Evolutionary conservation across 768 basidiomycete species (phyloP).

Genomic region (Leccinum subtestaceum): DNA sequence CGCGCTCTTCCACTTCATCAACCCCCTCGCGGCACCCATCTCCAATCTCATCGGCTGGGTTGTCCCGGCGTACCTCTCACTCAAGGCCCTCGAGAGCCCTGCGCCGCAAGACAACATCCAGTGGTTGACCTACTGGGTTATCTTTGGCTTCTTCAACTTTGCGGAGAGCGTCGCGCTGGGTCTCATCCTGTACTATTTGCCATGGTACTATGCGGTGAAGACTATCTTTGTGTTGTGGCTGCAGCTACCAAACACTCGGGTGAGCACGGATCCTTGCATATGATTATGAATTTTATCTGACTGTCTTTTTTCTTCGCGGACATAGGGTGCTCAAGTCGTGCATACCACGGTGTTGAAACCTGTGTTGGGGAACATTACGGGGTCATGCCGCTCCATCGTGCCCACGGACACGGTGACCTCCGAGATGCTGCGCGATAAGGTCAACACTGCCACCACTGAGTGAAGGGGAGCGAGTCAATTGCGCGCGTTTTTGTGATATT

Average conservation of each 20-base stretch:
- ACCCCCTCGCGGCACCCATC: slow-evolving; percentile 86
- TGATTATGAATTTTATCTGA: neutral
- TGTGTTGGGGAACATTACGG: slow-evolving; percentile 62
- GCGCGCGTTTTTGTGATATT: neutral
- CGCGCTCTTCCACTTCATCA: slow-evolving; percentile 77
- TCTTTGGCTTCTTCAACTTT: slow-evolving; percentile 94
- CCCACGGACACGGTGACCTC: slow-evolving; percentile 51
- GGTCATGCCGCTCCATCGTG: slow-evolving; percentile 41
- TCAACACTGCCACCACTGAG: slow-evolving; percentile 38
- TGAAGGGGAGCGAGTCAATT: slow-evolving; percentile 14
- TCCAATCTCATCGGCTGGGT: slow-evolving; percentile 95
- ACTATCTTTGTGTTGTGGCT: slow-evolving; percentile 89
- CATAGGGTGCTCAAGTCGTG: slow-evolving; percentile 80
- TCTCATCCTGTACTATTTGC: slow-evolving; percentile 85
- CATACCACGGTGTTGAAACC: slow-evolving; percentile 81
- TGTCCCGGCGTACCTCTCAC: slow-evolving; percentile 91
- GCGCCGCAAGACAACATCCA: slow-evolving; percentile 82
- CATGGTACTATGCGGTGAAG: slow-evolving; percentile 96
- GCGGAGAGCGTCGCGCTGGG: slow-evolving; percentile 82
- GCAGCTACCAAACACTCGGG: slow-evolving; percentile 80
- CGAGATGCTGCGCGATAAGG: slow-evolving; percentile 45
- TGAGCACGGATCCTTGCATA: slow-evolving; percentile 40
- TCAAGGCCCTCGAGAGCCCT: slow-evolving; percentile 91
- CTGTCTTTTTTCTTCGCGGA: slow-evolving; percentile 1
- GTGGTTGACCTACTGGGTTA: slow-evolving; percentile 98